These are phyloP conservation scores for Blastocystis sp. DNA, from an alignment of 352 stramenopile genomes.

Conservation along the genomic window DNA sequence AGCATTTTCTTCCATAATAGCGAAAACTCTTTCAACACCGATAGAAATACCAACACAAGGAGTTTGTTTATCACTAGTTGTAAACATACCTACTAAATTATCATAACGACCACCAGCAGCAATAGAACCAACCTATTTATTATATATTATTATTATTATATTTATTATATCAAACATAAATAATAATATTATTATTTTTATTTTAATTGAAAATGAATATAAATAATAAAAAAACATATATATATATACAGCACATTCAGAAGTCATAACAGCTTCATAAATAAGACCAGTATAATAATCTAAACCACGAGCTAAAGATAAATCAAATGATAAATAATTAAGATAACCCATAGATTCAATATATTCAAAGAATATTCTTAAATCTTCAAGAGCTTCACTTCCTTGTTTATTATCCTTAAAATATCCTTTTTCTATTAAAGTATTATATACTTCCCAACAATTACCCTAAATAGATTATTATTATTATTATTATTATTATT, in stretches of 20 bases:
- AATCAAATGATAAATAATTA: constrained; percentile 73
- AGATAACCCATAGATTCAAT: constrained; percentile 83
- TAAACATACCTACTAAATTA: constrained; percentile 72
- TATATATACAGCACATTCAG: too few species aligned
- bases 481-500: too few species aligned
- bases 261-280: constrained; percentile 97
- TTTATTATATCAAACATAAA: too few species aligned
- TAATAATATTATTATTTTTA: too few species aligned
- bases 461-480: constrained; percentile 58
- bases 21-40: constrained; percentile 92
- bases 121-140: constrained; percentile 77
- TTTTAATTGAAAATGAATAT: too few species aligned
- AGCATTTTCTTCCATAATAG: constrained; percentile 77
- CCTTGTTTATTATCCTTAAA: constrained; percentile 29
- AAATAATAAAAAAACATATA: too few species aligned
- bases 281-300: constrained; percentile 98
- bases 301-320: constrained; percentile 79
- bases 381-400: constrained; percentile 63
- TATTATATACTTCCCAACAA: constrained; percentile 60
- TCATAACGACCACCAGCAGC: constrained; percentile 87
- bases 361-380: constrained; percentile 82
- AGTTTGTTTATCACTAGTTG: constrained; percentile 62
- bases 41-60: constrained; percentile 90
- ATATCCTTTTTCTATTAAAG: constrained; percentile 43
- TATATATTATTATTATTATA: constrained; percentile 57